Conservation (phyloP, 2,329 filamentous ascomycete genomes). For the Aspergillus candidus region DNA sequence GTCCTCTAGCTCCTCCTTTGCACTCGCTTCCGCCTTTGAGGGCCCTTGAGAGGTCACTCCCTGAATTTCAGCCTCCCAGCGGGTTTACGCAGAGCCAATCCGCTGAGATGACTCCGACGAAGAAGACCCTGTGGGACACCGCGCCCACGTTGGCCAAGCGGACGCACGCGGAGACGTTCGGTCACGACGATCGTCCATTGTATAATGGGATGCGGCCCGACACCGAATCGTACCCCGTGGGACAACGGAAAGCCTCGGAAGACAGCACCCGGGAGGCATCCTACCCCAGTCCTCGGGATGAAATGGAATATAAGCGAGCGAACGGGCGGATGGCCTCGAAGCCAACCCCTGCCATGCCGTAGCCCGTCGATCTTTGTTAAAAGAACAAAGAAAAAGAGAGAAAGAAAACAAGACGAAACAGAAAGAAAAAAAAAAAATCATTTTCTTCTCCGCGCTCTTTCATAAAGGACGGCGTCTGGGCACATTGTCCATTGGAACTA, state of each 20-base stretch:
- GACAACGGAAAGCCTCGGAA: conserved; percentile 22
- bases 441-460: conserved; percentile 1
- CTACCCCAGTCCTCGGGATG: conserved; percentile 21
- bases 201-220: conserved; percentile 42
- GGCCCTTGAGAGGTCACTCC: conserved; percentile 24
- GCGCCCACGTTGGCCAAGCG: conserved; percentile 27
- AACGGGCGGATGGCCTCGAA: conserved; percentile 32
- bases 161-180: conserved; percentile 35
- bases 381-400: background rate
- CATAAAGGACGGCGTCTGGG: conserved; percentile 17
- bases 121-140: conserved; percentile 28
- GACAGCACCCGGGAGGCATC: conserved; percentile 17
- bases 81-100: conserved; percentile 16
- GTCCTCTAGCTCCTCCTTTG: conserved; percentile 23
- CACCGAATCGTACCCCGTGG: conserved; percentile 18
- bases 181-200: conserved; percentile 35
- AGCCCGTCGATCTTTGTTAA: background rate
- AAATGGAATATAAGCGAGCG: conserved; percentile 33
- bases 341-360: conserved; percentile 19
- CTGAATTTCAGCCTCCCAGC: conserved; percentile 20
- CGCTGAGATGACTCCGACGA: conserved; percentile 20
- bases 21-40: conserved; percentile 34
- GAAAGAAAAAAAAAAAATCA: background rate
- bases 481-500: conserved; percentile 3
- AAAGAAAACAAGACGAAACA: background rate